Evolutionary conservation across 352 stramenopile species (phyloP).

Genomic region (Nothophytophthora sp.): DNA sequence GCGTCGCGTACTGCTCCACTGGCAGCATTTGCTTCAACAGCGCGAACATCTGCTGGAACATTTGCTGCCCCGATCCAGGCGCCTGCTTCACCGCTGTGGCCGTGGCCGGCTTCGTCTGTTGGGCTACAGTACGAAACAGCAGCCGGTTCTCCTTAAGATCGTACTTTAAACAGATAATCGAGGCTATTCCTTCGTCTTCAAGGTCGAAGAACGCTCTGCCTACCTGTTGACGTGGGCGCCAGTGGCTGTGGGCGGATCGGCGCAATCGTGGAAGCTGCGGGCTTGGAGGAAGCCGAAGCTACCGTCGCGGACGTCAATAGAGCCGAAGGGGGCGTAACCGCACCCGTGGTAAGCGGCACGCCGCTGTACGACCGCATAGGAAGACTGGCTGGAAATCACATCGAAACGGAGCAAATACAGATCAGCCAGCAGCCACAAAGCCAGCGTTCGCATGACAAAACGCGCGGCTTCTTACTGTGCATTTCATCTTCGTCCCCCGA

Average conservation of each 20-base stretch:
- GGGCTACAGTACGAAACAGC: background rate
- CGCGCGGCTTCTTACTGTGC: constrained; percentile 40
- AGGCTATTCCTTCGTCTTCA: background rate
- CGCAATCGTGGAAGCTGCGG: constrained; percentile 10
- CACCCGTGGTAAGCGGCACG: constrained; percentile 23
- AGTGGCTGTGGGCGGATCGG: constrained; percentile 17
- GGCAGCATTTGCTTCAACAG: constrained; percentile 84
- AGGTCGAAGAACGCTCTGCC: background rate
- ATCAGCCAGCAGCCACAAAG: constrained; percentile 5
- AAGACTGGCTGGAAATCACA: constrained; percentile 9
- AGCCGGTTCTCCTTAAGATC: background rate
- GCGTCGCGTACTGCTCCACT: constrained; percentile 75
- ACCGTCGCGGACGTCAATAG: constrained; percentile 16
- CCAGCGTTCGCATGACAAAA: constrained; percentile 1
- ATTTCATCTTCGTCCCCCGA: constrained; percentile 81
- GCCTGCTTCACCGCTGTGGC: constrained; percentile 37
- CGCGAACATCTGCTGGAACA: constrained; percentile 89
- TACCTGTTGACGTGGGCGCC: constrained; percentile 4
- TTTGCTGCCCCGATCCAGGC: constrained; percentile 71
- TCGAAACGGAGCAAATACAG: constrained; percentile 7
- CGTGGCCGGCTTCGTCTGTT: background rate
- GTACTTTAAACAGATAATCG: background rate
- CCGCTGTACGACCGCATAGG: constrained; percentile 42
- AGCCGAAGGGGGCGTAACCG: constrained; percentile 23
- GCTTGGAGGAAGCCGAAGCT: constrained; percentile 5